Percentiles rank a stretch among this genome's conserved stretches.
phyloP scores from a whole-genome alignment of 2,329 filamentous ascomycete species.

The Verticillium albo-atrum region DNA sequence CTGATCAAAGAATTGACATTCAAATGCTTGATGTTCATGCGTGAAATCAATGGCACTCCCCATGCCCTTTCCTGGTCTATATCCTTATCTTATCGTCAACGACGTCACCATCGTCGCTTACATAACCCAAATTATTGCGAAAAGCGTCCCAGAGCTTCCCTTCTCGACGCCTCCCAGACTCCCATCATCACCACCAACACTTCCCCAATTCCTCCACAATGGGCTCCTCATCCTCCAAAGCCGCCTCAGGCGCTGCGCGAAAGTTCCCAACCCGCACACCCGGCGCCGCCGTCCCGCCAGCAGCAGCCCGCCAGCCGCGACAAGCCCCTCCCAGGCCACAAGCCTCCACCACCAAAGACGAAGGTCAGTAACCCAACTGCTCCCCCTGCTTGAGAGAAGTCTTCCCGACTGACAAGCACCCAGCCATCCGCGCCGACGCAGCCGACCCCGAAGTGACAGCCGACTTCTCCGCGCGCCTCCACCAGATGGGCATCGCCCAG shows the following conservation, averaged over 20 bases:
- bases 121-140: background rate
- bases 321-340: conserved; percentile 13
- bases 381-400: conserved; percentile 6
- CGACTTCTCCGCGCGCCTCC: conserved; percentile 47
- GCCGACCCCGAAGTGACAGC: conserved; percentile 35
- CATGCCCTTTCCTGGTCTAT: background rate
- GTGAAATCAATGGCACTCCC: background rate
- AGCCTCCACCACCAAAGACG: conserved; percentile 22
- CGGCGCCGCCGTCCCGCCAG: conserved; percentile 13
- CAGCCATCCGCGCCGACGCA: conserved; percentile 35
- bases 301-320: conserved; percentile 12
- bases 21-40: background rate
- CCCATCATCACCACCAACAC: background rate
- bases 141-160: conserved; percentile 3
- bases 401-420: conserved; percentile 8
- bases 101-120: background rate
- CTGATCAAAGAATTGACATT: background rate
- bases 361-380: conserved; percentile 19
- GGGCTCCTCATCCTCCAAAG: conserved; percentile 44
- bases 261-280: conserved; percentile 39
- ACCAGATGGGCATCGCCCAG: conserved; percentile 49
- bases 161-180: background rate
- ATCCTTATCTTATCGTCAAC: background rate
- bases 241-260: conserved; percentile 32
- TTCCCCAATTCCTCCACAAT: conserved; percentile 21